Conservation (phyloP, 495 filamentous ascomycete species). For the Bathelium albidoporum region DNA sequence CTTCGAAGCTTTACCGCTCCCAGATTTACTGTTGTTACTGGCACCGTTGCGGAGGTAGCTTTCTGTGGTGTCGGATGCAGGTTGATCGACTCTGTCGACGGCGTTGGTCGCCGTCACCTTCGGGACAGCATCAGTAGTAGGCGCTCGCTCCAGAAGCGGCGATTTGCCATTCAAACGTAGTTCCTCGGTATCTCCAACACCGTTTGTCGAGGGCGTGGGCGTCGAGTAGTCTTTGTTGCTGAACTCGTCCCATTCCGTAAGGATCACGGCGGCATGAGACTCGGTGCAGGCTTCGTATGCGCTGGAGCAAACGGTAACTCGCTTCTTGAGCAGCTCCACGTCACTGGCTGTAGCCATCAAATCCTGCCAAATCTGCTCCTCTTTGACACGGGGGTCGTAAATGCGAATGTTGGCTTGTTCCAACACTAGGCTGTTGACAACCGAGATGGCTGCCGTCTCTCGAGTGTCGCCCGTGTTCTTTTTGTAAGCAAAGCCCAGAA, state of each 20-base stretch:
- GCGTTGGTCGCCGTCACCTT: not conserved
- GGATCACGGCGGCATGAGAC: conserved; percentile 47
- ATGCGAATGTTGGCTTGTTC: conserved; percentile 57
- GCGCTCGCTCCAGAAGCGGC: not conserved
- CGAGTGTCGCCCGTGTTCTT: conserved; percentile 71
- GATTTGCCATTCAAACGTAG: conserved; percentile 9
- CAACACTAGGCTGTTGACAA: conserved; percentile 53
- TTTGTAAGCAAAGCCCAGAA: conserved; percentile 77
- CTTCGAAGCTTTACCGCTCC: conserved; percentile 8
- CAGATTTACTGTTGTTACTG: not conserved
- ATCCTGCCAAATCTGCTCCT: conserved; percentile 36
- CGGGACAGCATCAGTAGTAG: not conserved
- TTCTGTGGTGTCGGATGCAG: conserved; percentile 22
- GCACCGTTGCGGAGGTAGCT: conserved; percentile 8
- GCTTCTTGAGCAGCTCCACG: conserved; percentile 15
- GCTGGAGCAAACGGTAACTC: conserved; percentile 29
- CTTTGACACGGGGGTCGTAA: conserved; percentile 59
- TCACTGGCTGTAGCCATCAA: conserved; percentile 18
- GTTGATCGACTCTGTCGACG: conserved; percentile 1
- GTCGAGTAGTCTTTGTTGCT: conserved; percentile 23
- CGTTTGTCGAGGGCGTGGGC: conserved; percentile 10
- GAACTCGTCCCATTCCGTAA: conserved; percentile 60
- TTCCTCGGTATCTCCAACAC: conserved; percentile 18
- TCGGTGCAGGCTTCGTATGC: conserved; percentile 37
- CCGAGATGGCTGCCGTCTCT: conserved; percentile 57